Evolutionary conservation across 208 protist genomes (phyloP), one percentile per base, ranked within the genome.

Genomic region (Leishmania guyanensis): DNA sequence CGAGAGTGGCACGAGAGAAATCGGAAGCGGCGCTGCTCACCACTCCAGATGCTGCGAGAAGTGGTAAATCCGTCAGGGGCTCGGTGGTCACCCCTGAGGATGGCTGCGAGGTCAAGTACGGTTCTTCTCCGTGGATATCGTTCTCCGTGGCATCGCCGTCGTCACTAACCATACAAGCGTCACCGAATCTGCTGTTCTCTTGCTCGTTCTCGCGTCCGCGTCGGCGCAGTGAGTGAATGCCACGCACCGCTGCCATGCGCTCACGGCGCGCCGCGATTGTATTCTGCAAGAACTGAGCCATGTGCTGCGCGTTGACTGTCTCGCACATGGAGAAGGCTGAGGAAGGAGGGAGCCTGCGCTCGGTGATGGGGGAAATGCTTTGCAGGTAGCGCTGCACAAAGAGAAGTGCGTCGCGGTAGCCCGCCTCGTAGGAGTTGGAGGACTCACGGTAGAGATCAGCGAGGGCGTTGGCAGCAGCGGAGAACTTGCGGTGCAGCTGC

Each of bases 381-480:
- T 88, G 73, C 65, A 92, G 66, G 77, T 91, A 91, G 22, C 83
- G 86, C 39, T 89, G 85, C 9, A 93, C 82, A 43, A 87, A 84
- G 36, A 91, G 73, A 1, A 93, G 79, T 1, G 89, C 89, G 66
- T 95, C 91, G 58, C 83, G 84, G 78, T 91, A 92, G 48, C 91
- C 89, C 17, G 79, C 79, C 58, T 90, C 85, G 80, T 94, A 94
- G 54, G 89, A 68, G 70, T 87, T 73, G 58, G 76, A 88, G 46
- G 89, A 88, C 53, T 91, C 87, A 10, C 84, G 83, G 72, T 92
- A 94, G 43, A 94, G 82, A 33, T 91, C 86, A 3, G 89, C 86
- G 10, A 94, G 71, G 22, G 82, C 79, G 26, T 80, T 89, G 9
- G 91, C 86, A 5, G 91, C 91, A 8, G 82, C 68, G 26, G 87